phyloP scores from a whole-genome alignment of 116 monocot genomes.

The Cymodocea nodosa region DNA sequence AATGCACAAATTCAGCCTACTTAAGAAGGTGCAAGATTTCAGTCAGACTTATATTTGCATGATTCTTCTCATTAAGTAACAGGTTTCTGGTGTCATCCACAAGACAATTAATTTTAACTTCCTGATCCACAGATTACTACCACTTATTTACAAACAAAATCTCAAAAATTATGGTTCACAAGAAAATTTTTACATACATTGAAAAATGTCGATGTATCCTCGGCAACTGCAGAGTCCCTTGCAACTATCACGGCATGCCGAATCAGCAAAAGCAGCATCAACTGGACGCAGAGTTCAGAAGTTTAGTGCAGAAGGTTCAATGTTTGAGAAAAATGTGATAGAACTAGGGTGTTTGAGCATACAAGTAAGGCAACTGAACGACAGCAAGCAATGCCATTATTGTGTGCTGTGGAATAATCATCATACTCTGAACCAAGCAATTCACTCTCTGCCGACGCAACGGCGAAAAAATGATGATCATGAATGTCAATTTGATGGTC shows the following conservation, averaged over 20 bases:
- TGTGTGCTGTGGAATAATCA: conserved; percentile 46
- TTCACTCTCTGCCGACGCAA: conserved; percentile 47
- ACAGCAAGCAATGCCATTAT: conserved; percentile 56
- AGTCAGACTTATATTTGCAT: no score
- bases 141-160: background rate
- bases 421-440: conserved; percentile 68
- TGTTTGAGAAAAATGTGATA: background rate
- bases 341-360: conserved; percentile 5
- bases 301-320: background rate
- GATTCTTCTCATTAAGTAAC: no score
- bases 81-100: no score
- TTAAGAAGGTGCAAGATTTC: no score
- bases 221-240: conserved; percentile 36
- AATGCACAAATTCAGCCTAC: no score
- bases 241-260: conserved; percentile 52
- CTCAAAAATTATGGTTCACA: background rate
- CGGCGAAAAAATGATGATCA: conserved; percentile 61
- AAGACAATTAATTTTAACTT: background rate
- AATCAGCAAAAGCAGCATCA: conserved; percentile 74
- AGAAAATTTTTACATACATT: conserved; percentile 41
- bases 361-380: conserved; percentile 65
- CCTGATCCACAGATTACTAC: background rate
- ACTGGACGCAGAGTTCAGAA: conserved; percentile 18
- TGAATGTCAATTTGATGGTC: conserved; percentile 50
- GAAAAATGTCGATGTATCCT: conserved; percentile 50